Base-by-base conservation (phyloP, 306 rosid genomes). In the Acacia confusa region DNA sequence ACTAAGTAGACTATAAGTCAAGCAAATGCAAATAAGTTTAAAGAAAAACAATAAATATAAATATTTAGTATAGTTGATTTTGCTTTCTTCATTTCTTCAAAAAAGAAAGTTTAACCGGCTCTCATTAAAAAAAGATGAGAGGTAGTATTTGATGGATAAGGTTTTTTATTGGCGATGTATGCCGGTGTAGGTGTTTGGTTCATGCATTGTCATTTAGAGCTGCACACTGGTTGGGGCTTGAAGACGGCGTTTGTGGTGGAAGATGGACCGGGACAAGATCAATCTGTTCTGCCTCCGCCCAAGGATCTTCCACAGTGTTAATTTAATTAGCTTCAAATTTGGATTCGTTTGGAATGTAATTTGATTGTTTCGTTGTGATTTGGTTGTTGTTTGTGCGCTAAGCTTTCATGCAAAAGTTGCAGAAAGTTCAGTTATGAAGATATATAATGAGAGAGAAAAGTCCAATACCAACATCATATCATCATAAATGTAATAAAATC, bases 151-250 rank as follows among this genome's bases (percentile, higher is more conserved):
- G 68, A 13, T 61, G 5, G 20, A 25, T 27, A 27, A 28, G 9
- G 13, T 63, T 27, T 63, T 27, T 28, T 2, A 10, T 28, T 27
- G 68, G 71, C 3, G 44, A 66, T 32, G 2, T 30, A 34, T 66
- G 45, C 43, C 64, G 41, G 53, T 72, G 13, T 84, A 93, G 94
- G 93, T 72, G 97, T 93, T 78, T 93, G 97, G 97, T 93, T 91
- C 75, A 81, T 91, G 88, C 97, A 93, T 84, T 91, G 98, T 76
- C 98, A 91, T 80, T 76, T 90, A 82, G 97, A 90, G 87, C 87
- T 91, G 47, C 98, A 90, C 68, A 93, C 97, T 25, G 93, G 97
- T 14, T 91, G 97, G 94, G 97, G 97, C 61, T 77, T 93, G 88
- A 93, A 93, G 79, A 93, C 88, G 16, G 93, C 94, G 32, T 90